Evolutionary conservation across 2,329 filamentous ascomycete species (phyloP).

Genomic region (Claviceps lovelessii): DNA sequence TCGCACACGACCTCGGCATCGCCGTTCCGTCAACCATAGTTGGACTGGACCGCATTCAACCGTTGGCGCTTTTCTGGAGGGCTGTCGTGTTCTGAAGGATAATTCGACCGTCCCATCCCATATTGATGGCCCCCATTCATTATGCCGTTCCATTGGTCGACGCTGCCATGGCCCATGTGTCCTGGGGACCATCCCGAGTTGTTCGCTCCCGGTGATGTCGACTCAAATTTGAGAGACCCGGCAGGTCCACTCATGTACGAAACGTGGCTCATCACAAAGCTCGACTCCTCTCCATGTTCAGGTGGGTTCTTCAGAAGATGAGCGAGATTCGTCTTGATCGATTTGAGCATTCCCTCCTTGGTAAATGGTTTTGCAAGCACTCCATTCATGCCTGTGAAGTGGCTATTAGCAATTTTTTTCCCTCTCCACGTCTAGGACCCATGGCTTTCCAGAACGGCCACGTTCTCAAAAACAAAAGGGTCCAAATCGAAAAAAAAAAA

Average conservation of each 20-base stretch:
- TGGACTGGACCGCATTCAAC: constrained; percentile 28
- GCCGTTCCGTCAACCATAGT: constrained; percentile 20
- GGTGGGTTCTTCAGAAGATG: constrained; percentile 60
- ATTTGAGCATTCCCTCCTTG: constrained; percentile 66
- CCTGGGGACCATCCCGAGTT: constrained; percentile 37
- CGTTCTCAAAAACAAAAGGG: background rate
- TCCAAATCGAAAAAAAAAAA: background rate
- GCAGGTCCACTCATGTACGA: constrained; percentile 21
- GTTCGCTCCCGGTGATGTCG: constrained; percentile 33
- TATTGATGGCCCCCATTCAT: constrained; percentile 27
- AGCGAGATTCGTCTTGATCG: constrained; percentile 79
- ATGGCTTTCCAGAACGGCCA: background rate
- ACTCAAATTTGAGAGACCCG: constrained; percentile 34
- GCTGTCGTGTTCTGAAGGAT: constrained; percentile 25
- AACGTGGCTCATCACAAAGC: constrained; percentile 20
- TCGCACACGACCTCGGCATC: background rate
- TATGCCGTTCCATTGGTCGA: constrained; percentile 34
- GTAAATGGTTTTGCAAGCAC: constrained; percentile 96
- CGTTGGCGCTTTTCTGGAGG: constrained; percentile 39
- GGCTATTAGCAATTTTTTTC: background rate
- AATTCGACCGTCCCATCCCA: constrained; percentile 19
- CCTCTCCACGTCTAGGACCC: background rate
- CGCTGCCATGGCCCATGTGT: constrained; percentile 31
- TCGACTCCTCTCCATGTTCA: constrained; percentile 24
- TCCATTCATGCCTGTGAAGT: constrained; percentile 73